Conservation (phyloP, 2,329 filamentous ascomycete species). For the Neonectria sp. region DNA sequence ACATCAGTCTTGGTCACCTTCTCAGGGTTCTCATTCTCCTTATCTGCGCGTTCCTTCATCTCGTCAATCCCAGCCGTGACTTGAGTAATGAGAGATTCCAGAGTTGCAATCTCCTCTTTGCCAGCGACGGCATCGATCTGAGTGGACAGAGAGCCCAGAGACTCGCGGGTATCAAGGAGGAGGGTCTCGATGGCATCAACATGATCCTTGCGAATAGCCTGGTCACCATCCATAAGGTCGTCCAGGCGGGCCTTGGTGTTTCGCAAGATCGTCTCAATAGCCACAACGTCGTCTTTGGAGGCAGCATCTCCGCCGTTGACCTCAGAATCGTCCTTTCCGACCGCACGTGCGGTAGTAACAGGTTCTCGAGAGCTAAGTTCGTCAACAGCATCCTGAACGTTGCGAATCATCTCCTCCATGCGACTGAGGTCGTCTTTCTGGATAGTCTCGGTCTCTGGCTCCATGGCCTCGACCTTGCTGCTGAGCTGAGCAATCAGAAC, state of each 20-base stretch:
- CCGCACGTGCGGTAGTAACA: conserved; percentile 33
- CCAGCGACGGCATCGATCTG: conserved; percentile 80
- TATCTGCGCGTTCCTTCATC: conserved; percentile 71
- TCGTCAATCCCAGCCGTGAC: conserved; percentile 84
- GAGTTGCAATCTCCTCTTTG: conserved; percentile 82
- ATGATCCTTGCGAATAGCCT: conserved; percentile 77
- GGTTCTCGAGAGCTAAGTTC: conserved; percentile 57
- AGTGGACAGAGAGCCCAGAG: conserved; percentile 75
- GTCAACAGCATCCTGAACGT: conserved; percentile 65
- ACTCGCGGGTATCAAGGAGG: conserved; percentile 82
- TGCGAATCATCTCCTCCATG: conserved; percentile 67
- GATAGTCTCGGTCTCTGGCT: conserved; percentile 53
- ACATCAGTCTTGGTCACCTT: conserved; percentile 86
- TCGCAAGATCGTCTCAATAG: conserved; percentile 89
- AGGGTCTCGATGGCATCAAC: conserved; percentile 75
- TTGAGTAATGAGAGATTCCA: conserved; percentile 86
- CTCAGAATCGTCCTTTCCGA: conserved; percentile 36
- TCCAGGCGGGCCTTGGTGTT: conserved; percentile 93
- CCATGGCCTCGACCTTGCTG: conserved; percentile 80
- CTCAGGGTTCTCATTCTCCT: conserved; percentile 70
- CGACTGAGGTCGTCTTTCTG: conserved; percentile 69
- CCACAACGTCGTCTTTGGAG: conserved; percentile 85
- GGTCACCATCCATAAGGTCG: conserved; percentile 81
- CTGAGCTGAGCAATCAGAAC: conserved; percentile 85
- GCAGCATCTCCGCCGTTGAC: conserved; percentile 53